Base-by-base conservation (phyloP, 805 yeast species). In the Naumovozyma dairenensis region DNA sequence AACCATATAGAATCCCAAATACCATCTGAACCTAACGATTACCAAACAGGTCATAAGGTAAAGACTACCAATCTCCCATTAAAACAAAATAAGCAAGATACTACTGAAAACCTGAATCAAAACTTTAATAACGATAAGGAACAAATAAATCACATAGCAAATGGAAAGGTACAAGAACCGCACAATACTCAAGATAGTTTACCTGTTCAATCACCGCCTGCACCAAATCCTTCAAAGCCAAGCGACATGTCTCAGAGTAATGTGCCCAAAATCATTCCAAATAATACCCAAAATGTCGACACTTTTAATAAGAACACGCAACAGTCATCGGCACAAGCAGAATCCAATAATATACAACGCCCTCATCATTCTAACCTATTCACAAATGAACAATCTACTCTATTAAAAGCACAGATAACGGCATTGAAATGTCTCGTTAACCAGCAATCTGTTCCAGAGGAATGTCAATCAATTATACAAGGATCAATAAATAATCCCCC, bases 361-460 rank as follows among this genome's bases (percentile, higher is more conserved):
- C 35, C 16, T 17, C 39, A 35, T 18, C 31, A 37, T 31, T n/a
- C 29, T n/a, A 48, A 39, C 16, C 43, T 50, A 14, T 55, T 55
- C 29, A 50, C 56, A 1, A 33, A 43, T 6, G 54, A 49, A 33
- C 60, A 57, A 29, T 53, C 60, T 2, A 44, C 46, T 15, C 36
- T 57, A 22, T 37, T 57, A 30, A 55, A 49, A 38, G 60, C 62
- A 5, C 62, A 57, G 30, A 56, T 57, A n/a, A 48, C 57, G 10
- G 48, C 62, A n/a, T 38, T 57, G 31, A 55, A 55, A 33, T 50
- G 48, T 24, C 35, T 57, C 13, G 52, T 54, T 3, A 51, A 48
- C 20, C 44, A 51, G 19, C 53, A 54, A 37, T 42, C 51, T 5
- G 55, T 57, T n/a, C 53, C 59, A 4, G 17, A 32, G 9, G 54